Conservation (phyloP, 257 asterid genomes). For the Jaltomata sinuosa region DNA sequence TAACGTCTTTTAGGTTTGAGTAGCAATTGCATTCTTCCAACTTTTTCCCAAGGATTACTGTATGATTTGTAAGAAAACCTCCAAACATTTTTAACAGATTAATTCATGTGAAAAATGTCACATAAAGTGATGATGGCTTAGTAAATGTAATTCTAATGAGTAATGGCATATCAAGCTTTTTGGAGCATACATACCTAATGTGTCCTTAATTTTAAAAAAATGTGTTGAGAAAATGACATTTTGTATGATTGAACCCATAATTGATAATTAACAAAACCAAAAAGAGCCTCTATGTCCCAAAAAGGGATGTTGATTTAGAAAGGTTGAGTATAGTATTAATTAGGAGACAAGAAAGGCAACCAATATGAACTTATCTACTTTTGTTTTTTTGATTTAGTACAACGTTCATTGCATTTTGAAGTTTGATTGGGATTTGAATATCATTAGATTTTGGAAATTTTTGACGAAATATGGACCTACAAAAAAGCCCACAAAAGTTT, state of each 20-base stretch:
- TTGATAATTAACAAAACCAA: neutral
- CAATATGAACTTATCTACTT: neutral
- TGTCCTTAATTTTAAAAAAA: neutral
- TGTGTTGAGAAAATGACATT: neutral
- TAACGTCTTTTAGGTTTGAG: neutral
- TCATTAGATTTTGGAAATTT: neutral
- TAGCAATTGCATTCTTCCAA: neutral
- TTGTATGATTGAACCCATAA: slow-evolving; percentile 5
- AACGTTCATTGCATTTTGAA: neutral
- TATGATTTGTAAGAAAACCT: neutral
- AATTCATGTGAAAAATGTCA: neutral
- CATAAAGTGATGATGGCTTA: neutral
- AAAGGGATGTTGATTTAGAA: neutral
- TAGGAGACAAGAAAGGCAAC: neutral
- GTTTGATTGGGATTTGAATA: neutral
- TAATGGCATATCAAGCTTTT: neutral
- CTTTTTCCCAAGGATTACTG: neutral
- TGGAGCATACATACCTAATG: neutral
- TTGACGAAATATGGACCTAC: neutral
- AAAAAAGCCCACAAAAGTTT: neutral
- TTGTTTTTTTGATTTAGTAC: neutral
- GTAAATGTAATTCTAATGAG: neutral
- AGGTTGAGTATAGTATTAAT: neutral
- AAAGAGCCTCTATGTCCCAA: neutral
- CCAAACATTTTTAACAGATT: neutral